These are phyloP conservation scores for Medicago ruthenica DNA, from an alignment of 306 rosid genomes.

Conservation along the genomic window DNA sequence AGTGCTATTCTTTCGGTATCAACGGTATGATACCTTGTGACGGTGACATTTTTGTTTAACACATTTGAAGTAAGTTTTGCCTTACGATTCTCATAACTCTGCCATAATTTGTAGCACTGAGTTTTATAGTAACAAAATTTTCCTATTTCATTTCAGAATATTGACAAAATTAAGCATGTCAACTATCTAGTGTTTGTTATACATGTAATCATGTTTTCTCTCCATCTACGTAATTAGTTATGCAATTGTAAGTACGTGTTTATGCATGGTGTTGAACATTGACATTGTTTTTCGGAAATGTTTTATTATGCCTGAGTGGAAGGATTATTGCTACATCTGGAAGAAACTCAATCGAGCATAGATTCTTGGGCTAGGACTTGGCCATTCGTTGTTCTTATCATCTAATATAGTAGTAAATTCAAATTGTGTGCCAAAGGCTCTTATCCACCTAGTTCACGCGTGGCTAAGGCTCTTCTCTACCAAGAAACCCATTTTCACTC, in stretches of 20 bases:
- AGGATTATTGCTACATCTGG: too few relatives aligned
- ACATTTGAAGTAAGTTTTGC: conserved; percentile 78
- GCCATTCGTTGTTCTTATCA: too few relatives aligned
- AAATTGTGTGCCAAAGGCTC: too few relatives aligned
- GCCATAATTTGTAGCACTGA: not conserved
- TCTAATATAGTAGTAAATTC: too few relatives aligned
- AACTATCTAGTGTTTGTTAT: conserved; percentile 85
- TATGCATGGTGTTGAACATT: too few relatives aligned
- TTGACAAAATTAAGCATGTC: conserved; percentile 91
- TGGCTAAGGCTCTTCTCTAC: too few relatives aligned
- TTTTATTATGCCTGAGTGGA: too few relatives aligned
- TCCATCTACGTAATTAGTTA: conserved; percentile 29
- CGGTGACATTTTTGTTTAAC: conserved; percentile 95
- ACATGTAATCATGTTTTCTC: conserved; percentile 68
- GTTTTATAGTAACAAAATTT: conserved; percentile 47
- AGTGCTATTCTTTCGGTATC: conserved; percentile 96
- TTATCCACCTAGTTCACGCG: too few relatives aligned
- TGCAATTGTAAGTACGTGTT: not conserved
- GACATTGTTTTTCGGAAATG: too few relatives aligned
- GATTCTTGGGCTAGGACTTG: too few relatives aligned
- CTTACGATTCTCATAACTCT: conserved; percentile 1
- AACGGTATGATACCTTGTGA: conserved; percentile 88
- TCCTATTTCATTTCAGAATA: conserved; percentile 68
- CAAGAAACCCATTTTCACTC: too few relatives aligned
- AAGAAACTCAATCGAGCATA: too few relatives aligned